Evolutionary conservation across 257 asterid species (phyloP).

Genomic region (Solanum piurae): DNA sequence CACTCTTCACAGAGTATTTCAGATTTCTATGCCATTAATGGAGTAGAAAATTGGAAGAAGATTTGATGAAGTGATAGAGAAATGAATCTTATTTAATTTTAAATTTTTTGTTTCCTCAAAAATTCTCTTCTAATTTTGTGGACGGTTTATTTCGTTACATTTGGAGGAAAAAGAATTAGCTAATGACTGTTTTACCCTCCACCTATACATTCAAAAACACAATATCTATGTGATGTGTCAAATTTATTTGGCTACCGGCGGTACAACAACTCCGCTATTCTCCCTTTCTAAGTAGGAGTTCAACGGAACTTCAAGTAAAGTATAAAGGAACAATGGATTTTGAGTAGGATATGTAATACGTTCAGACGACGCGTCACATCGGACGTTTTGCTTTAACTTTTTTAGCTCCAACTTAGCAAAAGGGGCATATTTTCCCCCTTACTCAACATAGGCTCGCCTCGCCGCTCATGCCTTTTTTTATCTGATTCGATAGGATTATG

Average conservation of each 20-base stretch:
- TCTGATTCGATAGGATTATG: not conserved
- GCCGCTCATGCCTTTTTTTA: no score
- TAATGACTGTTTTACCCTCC: not conserved
- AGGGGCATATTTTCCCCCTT: no score
- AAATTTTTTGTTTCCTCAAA: not conserved
- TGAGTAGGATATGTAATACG: no score
- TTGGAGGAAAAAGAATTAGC: not conserved
- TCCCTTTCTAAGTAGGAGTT: no score
- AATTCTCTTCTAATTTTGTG: not conserved
- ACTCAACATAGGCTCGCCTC: no score
- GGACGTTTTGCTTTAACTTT: no score
- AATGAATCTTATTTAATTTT: not conserved
- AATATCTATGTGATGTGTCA: not conserved
- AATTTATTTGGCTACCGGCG: not conserved
- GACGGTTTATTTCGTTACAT: conserved; percentile 5
- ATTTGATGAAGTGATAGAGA: not conserved
- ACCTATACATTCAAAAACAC: not conserved
- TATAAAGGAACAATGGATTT: no score
- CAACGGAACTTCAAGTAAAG: no score
- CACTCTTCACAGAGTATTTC: not conserved
- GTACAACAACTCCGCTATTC: no score
- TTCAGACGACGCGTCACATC: no score
- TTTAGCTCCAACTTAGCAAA: no score
- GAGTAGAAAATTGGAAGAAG: not conserved
- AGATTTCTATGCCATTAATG: not conserved